Evolutionary conservation across 106 monocot species (phyloP), one percentile per base, ranked within the genome.

Genomic region (Platanthera zijinensis): DNA sequence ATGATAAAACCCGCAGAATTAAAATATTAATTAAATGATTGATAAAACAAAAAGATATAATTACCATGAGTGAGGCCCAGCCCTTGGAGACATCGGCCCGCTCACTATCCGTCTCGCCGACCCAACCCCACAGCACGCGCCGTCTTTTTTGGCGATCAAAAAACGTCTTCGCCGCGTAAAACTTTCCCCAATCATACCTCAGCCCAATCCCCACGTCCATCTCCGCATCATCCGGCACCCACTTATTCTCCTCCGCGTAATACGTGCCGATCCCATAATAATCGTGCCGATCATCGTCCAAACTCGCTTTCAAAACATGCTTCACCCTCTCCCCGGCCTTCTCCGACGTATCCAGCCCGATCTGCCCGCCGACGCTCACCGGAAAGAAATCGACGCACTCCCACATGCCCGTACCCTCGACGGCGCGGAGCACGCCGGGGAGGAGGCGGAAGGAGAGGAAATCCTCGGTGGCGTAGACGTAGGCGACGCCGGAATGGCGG

Each of bases 311-410:
- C 78, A 92, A 75, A 59, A 89, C 86, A 22, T 92, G 86, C 72
- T 74, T 82, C 51, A 89, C 80, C 28, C 66, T 56, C 15, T 52
- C 28, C 0, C 67, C 78, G 14, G 78, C 48, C 13, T 51, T 46
- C 76, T 13, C 84, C 13, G 80, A 86, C 57, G 75, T 78, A 68
- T 81, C 85, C 25, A 82, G 72, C 18, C 82, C 87, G 0, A 17
- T 1, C 17, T 69, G 12, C 5, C 46, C 82, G 50, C 51, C 48
- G 10, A 77, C 75, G 0, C 81, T 69, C 6, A 92, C 83, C 0
- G 92, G 89, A 53, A 83, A 92, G 70, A 92, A 92, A 69, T 92
- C 92, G 3, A 92, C 79, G 77, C 92, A 92, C 74, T 92, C 89
- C 92, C 92, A 92, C 92, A 89, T 89, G 3, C 92, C 92, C 6